Percentiles rank a stretch among this genome's conserved stretches.
phyloP scores from a whole-genome alignment of 345 rosid genomes.

The Salix exigua region DNA sequence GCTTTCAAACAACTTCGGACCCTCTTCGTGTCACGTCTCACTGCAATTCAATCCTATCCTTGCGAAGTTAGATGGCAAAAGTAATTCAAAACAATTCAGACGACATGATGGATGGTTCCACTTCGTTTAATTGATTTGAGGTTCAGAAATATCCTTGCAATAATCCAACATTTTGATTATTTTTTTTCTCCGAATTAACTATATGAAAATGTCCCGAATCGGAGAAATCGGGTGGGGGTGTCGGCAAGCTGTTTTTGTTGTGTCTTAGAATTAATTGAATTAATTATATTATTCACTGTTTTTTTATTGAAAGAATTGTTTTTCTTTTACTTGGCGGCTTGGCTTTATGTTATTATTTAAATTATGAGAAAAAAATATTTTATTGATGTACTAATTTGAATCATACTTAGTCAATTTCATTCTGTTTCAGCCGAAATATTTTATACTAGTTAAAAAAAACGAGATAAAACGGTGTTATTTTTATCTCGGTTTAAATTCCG shows the following conservation, averaged over 20 bases:
- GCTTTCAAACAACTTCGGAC: neutral
- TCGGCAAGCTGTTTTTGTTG: too few relatives aligned
- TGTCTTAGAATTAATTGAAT: neutral
- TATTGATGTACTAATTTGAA: too few relatives aligned
- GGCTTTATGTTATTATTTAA: too few relatives aligned
- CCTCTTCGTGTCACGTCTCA: neutral
- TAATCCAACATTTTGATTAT: neutral
- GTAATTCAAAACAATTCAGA: neutral
- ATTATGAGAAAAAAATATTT: neutral
- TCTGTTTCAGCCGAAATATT: too few relatives aligned
- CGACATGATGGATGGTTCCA: neutral
- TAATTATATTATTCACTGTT: neutral
- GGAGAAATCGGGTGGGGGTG: too few relatives aligned
- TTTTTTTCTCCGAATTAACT: too few relatives aligned
- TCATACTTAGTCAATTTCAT: too few relatives aligned
- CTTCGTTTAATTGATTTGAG: neutral
- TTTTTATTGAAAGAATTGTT: too few relatives aligned
- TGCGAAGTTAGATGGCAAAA: neutral
- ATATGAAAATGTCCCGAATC: too few relatives aligned
- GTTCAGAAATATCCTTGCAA: neutral
- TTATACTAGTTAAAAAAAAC: too few relatives aligned
- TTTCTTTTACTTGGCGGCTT: too few relatives aligned
- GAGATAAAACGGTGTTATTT: fast-evolving
- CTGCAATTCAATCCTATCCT: neutral
- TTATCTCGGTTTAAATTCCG: too few relatives aligned